A percentile compares a stretch with the other conserved stretches of the same genome.
Conservation (phyloP, 306 rosid species). For the Argentina anserina region DNA sequence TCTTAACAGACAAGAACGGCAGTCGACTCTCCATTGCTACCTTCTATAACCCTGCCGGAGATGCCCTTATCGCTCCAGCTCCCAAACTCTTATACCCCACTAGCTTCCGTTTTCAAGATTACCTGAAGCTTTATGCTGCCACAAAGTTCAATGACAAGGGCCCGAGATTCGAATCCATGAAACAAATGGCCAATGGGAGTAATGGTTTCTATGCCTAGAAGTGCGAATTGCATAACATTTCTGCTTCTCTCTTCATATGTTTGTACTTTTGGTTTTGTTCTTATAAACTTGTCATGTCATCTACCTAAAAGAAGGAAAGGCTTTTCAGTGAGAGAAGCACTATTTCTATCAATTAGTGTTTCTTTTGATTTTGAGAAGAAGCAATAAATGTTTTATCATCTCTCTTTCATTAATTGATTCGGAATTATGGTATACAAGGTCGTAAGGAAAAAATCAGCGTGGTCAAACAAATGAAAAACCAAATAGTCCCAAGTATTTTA, state of each 20-base stretch:
- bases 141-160: conserved; percentile 75
- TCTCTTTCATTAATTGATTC: neutral
- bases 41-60: conserved; percentile 64
- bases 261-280: neutral
- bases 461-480: neutral
- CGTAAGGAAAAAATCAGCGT: neutral
- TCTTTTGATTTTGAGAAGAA: neutral
- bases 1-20: conserved; percentile 62
- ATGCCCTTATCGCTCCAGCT: conserved; percentile 71
- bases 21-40: conserved; percentile 81
- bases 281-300: conserved; percentile 4
- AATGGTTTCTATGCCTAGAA: conserved; percentile 19
- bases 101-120: conserved; percentile 53
- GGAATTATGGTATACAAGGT: neutral
- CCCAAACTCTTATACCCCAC: conserved; percentile 56
- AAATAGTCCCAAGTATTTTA: too few species aligned
- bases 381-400: neutral
- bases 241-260: neutral
- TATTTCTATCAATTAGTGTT: neutral
- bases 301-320: conserved; percentile 2
- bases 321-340: neutral
- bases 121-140: conserved; percentile 63
- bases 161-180: conserved; percentile 56
- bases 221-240: neutral
- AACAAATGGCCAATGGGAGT: conserved; percentile 42